phyloP scores from a whole-genome alignment of 176 grass and related monocot species.

The Triticum timopheevii region DNA sequence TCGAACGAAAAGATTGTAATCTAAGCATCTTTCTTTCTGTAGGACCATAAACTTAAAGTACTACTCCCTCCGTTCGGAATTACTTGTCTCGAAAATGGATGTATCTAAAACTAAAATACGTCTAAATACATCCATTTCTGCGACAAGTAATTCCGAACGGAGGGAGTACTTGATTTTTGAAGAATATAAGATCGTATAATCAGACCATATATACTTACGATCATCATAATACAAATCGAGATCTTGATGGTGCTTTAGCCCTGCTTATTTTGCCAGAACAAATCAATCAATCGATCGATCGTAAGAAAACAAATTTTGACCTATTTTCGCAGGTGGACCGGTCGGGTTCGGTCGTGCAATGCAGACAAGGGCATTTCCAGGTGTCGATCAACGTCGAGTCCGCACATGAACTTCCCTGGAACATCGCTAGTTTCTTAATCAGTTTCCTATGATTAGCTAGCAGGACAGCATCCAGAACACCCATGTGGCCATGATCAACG shows the following conservation, averaged over 20 bases:
- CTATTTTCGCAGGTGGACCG: not conserved
- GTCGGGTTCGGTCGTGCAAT: not conserved
- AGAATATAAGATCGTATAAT: not conserved
- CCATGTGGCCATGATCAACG: conserved; percentile 37
- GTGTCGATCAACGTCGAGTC: conserved; percentile 1
- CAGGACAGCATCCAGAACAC: conserved; percentile 32
- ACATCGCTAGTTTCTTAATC: not conserved
- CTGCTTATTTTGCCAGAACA: not conserved
- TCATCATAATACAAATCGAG: not conserved
- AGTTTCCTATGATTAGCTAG: not conserved
- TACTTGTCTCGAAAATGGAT: no score
- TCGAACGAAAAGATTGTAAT: no score
- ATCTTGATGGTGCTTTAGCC: not conserved
- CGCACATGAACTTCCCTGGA: not conserved
- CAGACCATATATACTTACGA: not conserved
- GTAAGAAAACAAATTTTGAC: not conserved
- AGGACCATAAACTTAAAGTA: not conserved
- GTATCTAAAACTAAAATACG: no score
- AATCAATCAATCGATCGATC: not conserved
- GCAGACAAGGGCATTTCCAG: not conserved
- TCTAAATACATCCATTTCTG: no score
- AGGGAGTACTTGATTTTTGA: not conserved
- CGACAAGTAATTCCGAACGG: no score
- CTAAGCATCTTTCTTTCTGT: not conserved
- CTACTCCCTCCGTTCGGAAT: no score